phyloP scores from a whole-genome alignment of 192 early-diverging fungal genomes.

The Rhizoclosmatium globosum region DNA sequence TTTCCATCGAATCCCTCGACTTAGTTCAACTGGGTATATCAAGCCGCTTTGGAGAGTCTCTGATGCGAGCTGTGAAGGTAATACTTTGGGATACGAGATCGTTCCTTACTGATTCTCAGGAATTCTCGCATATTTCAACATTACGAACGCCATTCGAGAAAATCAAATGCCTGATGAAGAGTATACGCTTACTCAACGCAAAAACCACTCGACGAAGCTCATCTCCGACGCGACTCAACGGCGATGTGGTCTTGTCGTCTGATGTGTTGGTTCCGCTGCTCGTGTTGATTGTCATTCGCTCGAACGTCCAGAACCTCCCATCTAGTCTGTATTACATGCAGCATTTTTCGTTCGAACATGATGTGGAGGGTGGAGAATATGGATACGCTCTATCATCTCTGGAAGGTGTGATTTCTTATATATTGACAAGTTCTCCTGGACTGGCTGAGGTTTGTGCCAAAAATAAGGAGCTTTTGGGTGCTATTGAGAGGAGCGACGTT shows the following conservation, averaged over 20 bases:
- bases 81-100: no score
- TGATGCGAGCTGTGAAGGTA: conserved; percentile 35
- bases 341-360: conserved; percentile 46
- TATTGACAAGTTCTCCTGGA: neutral
- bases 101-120: neutral
- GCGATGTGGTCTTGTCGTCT: conserved; percentile 19
- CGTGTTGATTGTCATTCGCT: conserved; percentile 43
- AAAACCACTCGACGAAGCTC: neutral
- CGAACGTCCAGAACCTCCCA: conserved; percentile 45
- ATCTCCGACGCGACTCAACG: neutral
- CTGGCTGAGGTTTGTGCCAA: conserved; percentile 14
- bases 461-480: conserved; percentile 24
- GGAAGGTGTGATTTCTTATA: conserved; percentile 42
- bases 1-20: conserved; percentile 28
- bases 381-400: conserved; percentile 44
- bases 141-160: conserved; percentile 52
- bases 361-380: conserved; percentile 44
- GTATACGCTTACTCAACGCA: conserved; percentile 37
- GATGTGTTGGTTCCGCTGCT: conserved; percentile 50
- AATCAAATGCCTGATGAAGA: conserved; percentile 44
- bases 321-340: conserved; percentile 48
- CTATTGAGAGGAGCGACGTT: conserved; percentile 10
- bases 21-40: conserved; percentile 35
- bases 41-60: conserved; percentile 20
- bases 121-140: conserved; percentile 37